A percentile compares a stretch with the other conserved stretches of the same genome.
phyloP scores from a whole-genome alignment of 306 rosid genomes.

The Castanea crenata region DNA sequence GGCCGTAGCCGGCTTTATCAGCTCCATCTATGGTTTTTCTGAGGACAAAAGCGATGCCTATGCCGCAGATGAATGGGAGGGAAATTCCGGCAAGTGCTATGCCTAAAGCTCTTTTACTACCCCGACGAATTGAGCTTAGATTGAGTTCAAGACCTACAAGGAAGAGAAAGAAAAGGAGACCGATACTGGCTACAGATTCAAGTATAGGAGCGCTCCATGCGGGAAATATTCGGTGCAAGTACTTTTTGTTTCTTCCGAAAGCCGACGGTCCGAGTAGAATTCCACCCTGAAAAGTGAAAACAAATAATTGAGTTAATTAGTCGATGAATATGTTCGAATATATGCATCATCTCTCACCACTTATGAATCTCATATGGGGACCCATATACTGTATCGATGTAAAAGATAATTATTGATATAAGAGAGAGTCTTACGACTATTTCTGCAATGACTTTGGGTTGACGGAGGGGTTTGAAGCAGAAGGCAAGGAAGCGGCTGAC shows the following conservation, averaged over 20 bases:
- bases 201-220: conserved; percentile 66
- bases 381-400: too few species aligned
- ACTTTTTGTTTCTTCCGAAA: conserved; percentile 51
- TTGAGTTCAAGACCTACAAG: conserved; percentile 78
- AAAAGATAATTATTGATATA: too few species aligned
- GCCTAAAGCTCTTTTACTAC: conserved; percentile 46
- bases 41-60: conserved; percentile 66
- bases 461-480: conserved; percentile 80
- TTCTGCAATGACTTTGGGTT: conserved; percentile 87
- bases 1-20: conserved; percentile 53
- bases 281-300: conserved; percentile 66
- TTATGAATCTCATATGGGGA: too few species aligned
- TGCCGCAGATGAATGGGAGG: conserved; percentile 62
- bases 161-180: conserved; percentile 73
- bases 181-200: conserved; percentile 76
- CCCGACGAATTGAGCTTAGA: conserved; percentile 59
- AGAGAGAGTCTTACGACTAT: conserved; percentile 41
- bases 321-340: too few species aligned
- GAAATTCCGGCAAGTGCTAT: conserved; percentile 76
- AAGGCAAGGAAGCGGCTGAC: conserved; percentile 60
- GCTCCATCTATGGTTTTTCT: conserved; percentile 59
- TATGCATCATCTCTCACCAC: too few species aligned
- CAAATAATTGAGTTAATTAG: not conserved
- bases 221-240: conserved; percentile 58
- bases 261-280: conserved; percentile 79